These are phyloP conservation scores for Ceriops zippeliana DNA, from an alignment of 345 rosid species.

Conservation along the genomic window DNA sequence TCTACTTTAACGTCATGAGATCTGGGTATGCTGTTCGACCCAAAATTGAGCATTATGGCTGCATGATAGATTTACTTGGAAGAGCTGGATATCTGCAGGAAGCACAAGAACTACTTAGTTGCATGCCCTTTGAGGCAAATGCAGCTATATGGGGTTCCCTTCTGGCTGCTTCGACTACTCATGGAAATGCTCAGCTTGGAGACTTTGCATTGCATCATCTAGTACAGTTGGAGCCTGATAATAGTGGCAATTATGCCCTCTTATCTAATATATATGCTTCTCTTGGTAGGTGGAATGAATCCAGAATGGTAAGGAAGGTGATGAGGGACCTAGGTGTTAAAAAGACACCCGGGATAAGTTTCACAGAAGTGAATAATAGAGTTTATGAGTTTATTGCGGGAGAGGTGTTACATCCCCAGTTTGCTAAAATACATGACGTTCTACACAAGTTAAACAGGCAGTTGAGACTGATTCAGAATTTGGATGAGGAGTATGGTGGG, in stretches of 20 bases:
- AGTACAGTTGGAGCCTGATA: conserved; percentile 58
- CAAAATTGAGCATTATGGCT: conserved; percentile 68
- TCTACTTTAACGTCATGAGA: conserved; percentile 44
- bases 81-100: conserved; percentile 60
- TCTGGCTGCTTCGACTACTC: conserved; percentile 60
- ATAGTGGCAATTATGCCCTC: conserved; percentile 74
- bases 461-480: conserved; percentile 25
- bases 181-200: conserved; percentile 54
- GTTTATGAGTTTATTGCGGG: conserved; percentile 52
- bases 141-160: conserved; percentile 83
- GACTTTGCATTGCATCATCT: conserved; percentile 54
- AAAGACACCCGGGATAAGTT: conserved; percentile 67
- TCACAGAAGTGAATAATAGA: conserved; percentile 45
- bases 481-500: conserved; percentile 11
- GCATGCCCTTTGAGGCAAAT: conserved; percentile 65
- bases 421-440: conserved; percentile 33
- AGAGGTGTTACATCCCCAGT: conserved; percentile 45
- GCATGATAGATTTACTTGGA: conserved; percentile 65
- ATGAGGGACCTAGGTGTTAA: conserved; percentile 58
- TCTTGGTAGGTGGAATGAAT: conserved; percentile 60
- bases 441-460: conserved; percentile 38
- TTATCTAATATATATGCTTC: conserved; percentile 53
- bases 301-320: conserved; percentile 49
- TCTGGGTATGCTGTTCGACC: conserved; percentile 40
- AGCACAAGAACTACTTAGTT: conserved; percentile 41